phyloP scores from a whole-genome alignment of 208 protist genomes.

The Leishmania martiniquensis region DNA sequence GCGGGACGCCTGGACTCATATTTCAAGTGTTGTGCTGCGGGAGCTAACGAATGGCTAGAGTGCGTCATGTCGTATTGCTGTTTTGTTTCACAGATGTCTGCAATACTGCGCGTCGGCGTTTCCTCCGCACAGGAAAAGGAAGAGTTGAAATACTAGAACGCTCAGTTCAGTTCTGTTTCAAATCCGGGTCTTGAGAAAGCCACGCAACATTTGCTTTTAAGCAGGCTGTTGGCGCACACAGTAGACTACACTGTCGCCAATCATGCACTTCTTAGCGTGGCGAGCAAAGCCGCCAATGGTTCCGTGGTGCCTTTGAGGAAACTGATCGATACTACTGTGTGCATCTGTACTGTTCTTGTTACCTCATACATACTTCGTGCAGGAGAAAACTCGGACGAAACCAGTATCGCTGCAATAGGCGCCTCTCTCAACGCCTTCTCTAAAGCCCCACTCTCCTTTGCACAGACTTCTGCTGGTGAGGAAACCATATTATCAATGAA shows the following conservation, averaged over 20 bases:
- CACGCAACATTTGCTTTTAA: not conserved
- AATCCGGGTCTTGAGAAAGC: not conserved
- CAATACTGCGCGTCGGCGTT: not conserved
- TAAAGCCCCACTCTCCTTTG: not conserved
- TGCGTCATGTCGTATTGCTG: not conserved
- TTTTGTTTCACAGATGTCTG: not conserved
- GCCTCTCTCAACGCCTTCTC: not conserved
- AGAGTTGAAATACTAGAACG: not conserved
- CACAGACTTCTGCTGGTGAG: not conserved
- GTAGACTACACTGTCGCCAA: not conserved
- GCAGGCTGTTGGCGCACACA: not conserved
- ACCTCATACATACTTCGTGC: not conserved
- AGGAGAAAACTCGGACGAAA: not conserved
- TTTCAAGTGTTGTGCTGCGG: not conserved
- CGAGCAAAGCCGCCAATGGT: not conserved
- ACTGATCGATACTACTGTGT: no score
- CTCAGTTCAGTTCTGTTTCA: not conserved
- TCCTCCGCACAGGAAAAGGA: not conserved
- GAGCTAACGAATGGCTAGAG: not conserved
- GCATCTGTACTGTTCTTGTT: no score
- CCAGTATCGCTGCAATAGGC: not conserved
- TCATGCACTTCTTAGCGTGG: not conserved
- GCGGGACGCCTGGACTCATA: conserved; percentile 25
- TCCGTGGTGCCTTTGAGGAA: no score
- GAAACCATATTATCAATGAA: conserved; percentile 28